phyloP scores from a whole-genome alignment of 1,284 basidiomycete species.

The Rhodofomes roseus region DNA sequence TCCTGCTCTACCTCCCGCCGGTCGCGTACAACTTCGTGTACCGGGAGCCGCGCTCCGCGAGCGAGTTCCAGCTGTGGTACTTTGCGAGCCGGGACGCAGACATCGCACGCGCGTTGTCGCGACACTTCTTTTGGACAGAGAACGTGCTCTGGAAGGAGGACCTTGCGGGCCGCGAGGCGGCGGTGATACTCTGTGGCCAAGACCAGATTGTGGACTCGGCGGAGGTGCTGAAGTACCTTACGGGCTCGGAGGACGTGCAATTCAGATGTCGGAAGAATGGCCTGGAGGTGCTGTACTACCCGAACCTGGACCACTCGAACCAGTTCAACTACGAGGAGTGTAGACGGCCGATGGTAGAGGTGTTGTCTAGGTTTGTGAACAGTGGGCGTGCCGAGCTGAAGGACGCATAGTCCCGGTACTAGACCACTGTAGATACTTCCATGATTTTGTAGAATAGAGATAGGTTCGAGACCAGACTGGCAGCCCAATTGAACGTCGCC shows the following conservation, averaged over 20 bases:
- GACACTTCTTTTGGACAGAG: slow-evolving; percentile 65
- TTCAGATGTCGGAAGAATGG: slow-evolving; percentile 33
- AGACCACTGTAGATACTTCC: neutral
- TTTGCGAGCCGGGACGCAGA: slow-evolving; percentile 63
- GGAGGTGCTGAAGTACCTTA: slow-evolving; percentile 50
- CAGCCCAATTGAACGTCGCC: too few relatives aligned
- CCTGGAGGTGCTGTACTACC: slow-evolving; percentile 51
- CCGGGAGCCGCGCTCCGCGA: slow-evolving; percentile 45
- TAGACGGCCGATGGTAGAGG: slow-evolving; percentile 35
- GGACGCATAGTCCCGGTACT: neutral
- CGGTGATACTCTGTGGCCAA: slow-evolving; percentile 45
- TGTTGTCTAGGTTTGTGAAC: slow-evolving; percentile 34
- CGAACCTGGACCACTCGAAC: slow-evolving; percentile 50
- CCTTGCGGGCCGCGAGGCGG: slow-evolving; percentile 28
- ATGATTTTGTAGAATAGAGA: too few relatives aligned
- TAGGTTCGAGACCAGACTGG: too few relatives aligned
- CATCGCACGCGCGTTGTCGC: slow-evolving; percentile 49
- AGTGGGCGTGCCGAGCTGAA: neutral
- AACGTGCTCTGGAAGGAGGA: slow-evolving; percentile 61
- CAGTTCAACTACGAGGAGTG: slow-evolving; percentile 44
- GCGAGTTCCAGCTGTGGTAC: slow-evolving; percentile 68
- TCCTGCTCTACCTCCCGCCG: slow-evolving; percentile 56
- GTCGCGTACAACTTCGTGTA: slow-evolving; percentile 67
- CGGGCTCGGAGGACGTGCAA: slow-evolving; percentile 32
- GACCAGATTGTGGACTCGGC: slow-evolving; percentile 58